Evolutionary conservation across 331 rosid species (phyloP), one percentile per base, ranked within the genome.

Genomic region (Quercus phellos): DNA sequence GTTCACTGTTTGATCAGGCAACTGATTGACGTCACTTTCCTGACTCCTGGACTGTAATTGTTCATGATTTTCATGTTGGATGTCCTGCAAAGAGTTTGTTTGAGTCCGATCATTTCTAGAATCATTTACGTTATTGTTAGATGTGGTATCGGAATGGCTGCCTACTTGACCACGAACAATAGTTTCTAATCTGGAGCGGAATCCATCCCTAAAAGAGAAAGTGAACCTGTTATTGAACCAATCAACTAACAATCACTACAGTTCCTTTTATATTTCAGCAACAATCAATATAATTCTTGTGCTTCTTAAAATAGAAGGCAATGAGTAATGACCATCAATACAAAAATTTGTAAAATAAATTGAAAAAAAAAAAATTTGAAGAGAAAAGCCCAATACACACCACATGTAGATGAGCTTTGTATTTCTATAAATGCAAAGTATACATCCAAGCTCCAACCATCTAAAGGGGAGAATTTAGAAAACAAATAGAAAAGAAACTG

Each of bases 81-180:
- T 73, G 79, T 79, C 86, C 77, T 75, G 84, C 51, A 82, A 82
- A 83, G 73, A 84, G 79, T 82, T 90, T 80, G 86, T 76, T 82
- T 73, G 94, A 86, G 63, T 82, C 77, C 38, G 80, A 35, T 88
- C 92, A 12, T 77, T 86, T 85, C 92, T 88, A 70, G 96, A 84
- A 77, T 95, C 99, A 79, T 77, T 77, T 26, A 68, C 51, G 70
- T 82, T 87, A 79, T 77, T 84, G 79, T 90, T 86, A 72, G 91
- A 77, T 14, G 92, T 69, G 74, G 89, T 81, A 81, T 95, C 98
- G 68, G 90, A 79, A 74, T 83, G 92, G 90, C 83, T 74, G 78
- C 84, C 83, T 64, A 85, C 90, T 82, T 93, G 99, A 78, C 93
- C 96, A 79, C 94, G 99, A 72, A 93, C 99, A 78, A 95, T 91